Percentiles rank a stretch among this genome's conserved stretches.
Evolutionary conservation across 164 flowering plant genomes (phyloP).

Genomic region (Piper betle): DNA sequence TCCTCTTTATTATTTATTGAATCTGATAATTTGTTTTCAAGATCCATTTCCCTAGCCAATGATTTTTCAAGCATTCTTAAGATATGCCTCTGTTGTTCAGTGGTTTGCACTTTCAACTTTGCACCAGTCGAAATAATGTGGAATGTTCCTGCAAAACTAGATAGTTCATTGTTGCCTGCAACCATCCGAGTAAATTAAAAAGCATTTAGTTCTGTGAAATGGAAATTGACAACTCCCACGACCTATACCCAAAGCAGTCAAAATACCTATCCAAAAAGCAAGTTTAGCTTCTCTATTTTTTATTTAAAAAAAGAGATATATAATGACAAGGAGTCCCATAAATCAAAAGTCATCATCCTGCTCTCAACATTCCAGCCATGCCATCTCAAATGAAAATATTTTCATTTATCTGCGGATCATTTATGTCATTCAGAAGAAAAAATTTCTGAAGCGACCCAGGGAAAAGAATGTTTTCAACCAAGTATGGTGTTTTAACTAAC

Average conservation of each 20-base stretch:
- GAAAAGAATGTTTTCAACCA: too few relatives aligned
- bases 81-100: conserved; percentile 55
- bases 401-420: too few relatives aligned
- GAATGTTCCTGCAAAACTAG: conserved; percentile 18
- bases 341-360: too few relatives aligned
- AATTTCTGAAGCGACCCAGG: too few relatives aligned
- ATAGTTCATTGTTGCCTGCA: conserved; percentile 28
- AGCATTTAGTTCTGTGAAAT: neutral
- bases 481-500: conserved; percentile 3
- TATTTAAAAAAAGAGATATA: too few relatives aligned
- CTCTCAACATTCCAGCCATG: too few relatives aligned
- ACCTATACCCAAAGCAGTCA: neutral
- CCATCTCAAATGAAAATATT: too few relatives aligned
- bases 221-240: neutral
- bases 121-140: conserved; percentile 17
- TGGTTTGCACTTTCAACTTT: conserved; percentile 42
- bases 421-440: too few relatives aligned
- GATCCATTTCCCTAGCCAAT: conserved; percentile 70
- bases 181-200: conserved; percentile 7
- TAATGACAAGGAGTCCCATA: too few relatives aligned
- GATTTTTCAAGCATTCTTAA: conserved; percentile 88
- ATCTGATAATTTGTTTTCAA: conserved; percentile 60
- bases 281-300: too few relatives aligned
- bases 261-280: neutral
- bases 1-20: conserved; percentile 46